Evolutionary conservation across 768 basidiomycete genomes (phyloP), one percentile per base, ranked within the genome.

Genomic region (Russula virescens): DNA sequence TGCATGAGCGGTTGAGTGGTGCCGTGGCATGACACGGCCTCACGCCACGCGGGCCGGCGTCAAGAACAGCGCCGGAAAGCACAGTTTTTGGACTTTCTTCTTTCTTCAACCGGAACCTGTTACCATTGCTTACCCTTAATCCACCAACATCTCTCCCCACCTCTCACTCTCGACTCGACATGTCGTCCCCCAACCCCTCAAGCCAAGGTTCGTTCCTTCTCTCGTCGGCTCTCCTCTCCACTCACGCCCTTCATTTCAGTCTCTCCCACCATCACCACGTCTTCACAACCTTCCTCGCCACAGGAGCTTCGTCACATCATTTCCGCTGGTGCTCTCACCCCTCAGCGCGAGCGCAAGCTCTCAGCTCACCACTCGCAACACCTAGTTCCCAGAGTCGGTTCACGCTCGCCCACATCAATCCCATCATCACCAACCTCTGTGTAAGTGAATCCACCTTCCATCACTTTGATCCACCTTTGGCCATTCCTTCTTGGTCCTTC

Each of bases 371-470:
- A 73, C 23, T 83, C 83, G 0, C 82, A 83, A 66, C 80, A 80
- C 62, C 72, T 81, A 19, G 78, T 79, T 46, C 71, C 69, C 55
- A 76, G 81, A 47, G 69, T 85, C 26, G 87, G 84, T 45, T 86
- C 85, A 11, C 79, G 80, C 25, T 88, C 88, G 0, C 87, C 88
- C 1, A 78, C 76, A n/a, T 88, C 87, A 14, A 90, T 90, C 61
- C 88, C 88, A 0, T 89, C 87, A 18, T 88, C 86, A 1, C 89
- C 89, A 3, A 88, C 88, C 21, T 89, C 88, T 38, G 83, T 89
- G 86, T 88, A 78, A 63, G 86, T 75, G n/a, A 60, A 66, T 38
- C 35, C 35, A 38, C 43, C 62, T 70, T 16, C 51, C 26, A 66
- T 66, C 40, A 38, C 14, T 34, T 52, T 18, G 58, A 28, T 62